Conservation (phyloP, 2,329 filamentous ascomycete species). For the Monosporascus sp. region DNA sequence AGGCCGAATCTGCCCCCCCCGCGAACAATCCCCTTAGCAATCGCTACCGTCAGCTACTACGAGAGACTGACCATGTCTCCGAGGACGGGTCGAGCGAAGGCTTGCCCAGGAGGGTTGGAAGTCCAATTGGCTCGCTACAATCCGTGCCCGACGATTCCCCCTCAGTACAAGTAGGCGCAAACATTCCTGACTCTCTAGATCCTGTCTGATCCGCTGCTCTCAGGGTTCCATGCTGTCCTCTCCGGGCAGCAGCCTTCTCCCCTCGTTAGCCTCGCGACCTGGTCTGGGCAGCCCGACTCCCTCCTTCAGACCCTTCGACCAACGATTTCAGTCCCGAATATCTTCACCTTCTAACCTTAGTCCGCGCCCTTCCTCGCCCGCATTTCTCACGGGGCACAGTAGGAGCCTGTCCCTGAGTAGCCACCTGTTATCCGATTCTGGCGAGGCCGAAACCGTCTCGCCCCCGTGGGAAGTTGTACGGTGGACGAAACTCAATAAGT, state of each 20-base stretch:
- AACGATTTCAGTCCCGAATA: slow-evolving; percentile 86
- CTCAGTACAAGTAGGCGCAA: slow-evolving; percentile 64
- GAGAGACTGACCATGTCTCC: slow-evolving; percentile 40
- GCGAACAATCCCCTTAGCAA: slow-evolving; percentile 33
- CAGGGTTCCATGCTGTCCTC: slow-evolving; percentile 60
- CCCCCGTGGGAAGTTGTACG: slow-evolving; percentile 95
- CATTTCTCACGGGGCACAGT: slow-evolving; percentile 70
- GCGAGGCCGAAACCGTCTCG: slow-evolving; percentile 65
- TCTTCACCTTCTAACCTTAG: slow-evolving; percentile 54
- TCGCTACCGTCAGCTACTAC: slow-evolving; percentile 41
- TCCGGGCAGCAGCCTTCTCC: slow-evolving; percentile 68
- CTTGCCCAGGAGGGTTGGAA: slow-evolving; percentile 52
- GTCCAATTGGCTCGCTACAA: slow-evolving; percentile 61
- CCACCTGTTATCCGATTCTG: slow-evolving; percentile 55
- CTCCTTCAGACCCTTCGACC: slow-evolving; percentile 88
- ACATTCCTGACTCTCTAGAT: slow-evolving; percentile 1
- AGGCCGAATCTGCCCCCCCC: slow-evolving; percentile 15
- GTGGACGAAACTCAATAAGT: slow-evolving; percentile 89
- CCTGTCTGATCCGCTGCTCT: slow-evolving; percentile 21
- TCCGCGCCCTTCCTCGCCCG: slow-evolving; percentile 70
- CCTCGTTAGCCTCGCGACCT: slow-evolving; percentile 62
- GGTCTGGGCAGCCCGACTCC: slow-evolving; percentile 67
- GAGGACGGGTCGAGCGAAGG: slow-evolving; percentile 51
- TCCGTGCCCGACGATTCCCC: slow-evolving; percentile 81
- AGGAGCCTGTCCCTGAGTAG: slow-evolving; percentile 76